Evolutionary conservation across 2,329 filamentous ascomycete genomes (phyloP), one percentile per base, ranked within the genome.

Genomic region (Phialophora expanda): DNA sequence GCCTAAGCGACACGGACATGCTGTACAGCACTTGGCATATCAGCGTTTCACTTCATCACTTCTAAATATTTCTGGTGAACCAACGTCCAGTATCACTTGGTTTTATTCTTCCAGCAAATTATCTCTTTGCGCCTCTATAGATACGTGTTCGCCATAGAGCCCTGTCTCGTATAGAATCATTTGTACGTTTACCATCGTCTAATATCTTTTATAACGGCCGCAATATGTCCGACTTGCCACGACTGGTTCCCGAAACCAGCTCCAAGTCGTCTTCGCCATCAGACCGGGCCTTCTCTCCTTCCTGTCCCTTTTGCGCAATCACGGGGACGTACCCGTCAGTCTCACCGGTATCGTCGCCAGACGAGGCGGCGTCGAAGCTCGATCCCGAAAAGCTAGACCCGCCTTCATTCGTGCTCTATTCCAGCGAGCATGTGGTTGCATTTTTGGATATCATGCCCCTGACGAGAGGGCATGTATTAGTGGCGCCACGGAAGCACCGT

Each of bases 401-500:
- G 54, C 70, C 65, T 11, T 57, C 65, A 17, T 64, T 86, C 73
- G 75, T 97, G 32, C 85, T 97, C 34, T 85, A 97, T 65, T 91
- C 91, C 2, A 95, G 91, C 0, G 87, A 87, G 1, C 78, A 88
- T 67, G 87, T 95, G 30, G 80, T 98, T 69, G 93, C 93, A 50
- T 98, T 98, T 79, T 85, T 98, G 72, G 94, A 98, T 79, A 97
- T 97, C 74, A 86, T 96, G 82, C 95, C 95, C 0, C 86, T 98
- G 59, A 90, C 91, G 0, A 83, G 83, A 0, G 93, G 93, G 1
- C 94, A 98, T 81, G 78, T 97, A 6, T 85, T 98, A 0, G 84
- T 98, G 38, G 91, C 90, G 62, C 90, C 93, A 8, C 86, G 95
- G 48, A 75, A 81, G 41, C 95, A 98, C 81, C 86, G 88, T 64